phyloP scores from a whole-genome alignment of 2,329 filamentous ascomycete species.

The Alternaria sp. region DNA sequence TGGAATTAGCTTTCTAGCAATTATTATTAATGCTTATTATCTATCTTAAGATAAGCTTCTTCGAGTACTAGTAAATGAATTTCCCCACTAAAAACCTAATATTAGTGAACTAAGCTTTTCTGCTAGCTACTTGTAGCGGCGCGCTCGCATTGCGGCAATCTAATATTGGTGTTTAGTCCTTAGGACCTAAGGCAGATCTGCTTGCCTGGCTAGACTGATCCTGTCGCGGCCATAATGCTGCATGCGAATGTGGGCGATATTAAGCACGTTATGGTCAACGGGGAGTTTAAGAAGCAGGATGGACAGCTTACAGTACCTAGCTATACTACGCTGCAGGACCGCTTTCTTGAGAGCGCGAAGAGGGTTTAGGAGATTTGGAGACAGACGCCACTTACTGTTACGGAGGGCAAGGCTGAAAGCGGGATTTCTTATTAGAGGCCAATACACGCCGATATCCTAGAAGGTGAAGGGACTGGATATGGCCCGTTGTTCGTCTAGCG shows the following conservation, averaged over 20 bases:
- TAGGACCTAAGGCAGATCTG: slow-evolving; percentile 64
- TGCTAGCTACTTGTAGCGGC: slow-evolving; percentile 63
- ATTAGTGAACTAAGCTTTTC: slow-evolving; percentile 64
- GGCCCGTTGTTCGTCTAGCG: slow-evolving; percentile 6
- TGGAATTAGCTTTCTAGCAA: too few species aligned
- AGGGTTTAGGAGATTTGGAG: slow-evolving; percentile 32
- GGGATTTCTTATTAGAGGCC: slow-evolving; percentile 3
- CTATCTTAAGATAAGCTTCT: too few species aligned
- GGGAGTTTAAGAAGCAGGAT: slow-evolving; percentile 59
- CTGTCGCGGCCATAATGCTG: slow-evolving; percentile 65
- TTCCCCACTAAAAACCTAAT: slow-evolving; percentile 62
- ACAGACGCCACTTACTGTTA: slow-evolving; percentile 14
- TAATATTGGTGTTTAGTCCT: slow-evolving; percentile 61
- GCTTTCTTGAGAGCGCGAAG: slow-evolving; percentile 32
- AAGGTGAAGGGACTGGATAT: slow-evolving; percentile 16
- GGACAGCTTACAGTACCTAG: slow-evolving; percentile 46
- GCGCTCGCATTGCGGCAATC: slow-evolving; percentile 61
- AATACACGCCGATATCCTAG: slow-evolving; percentile 10
- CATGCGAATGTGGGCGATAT: slow-evolving; percentile 64
- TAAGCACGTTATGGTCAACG: slow-evolving; percentile 61
- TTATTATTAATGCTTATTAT: too few species aligned
- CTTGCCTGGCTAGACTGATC: slow-evolving; percentile 65
- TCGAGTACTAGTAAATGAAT: too few species aligned
- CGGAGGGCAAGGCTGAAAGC: not conserved
- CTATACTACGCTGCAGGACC: slow-evolving; percentile 27